These are phyloP conservation scores for Lentinula guzmanii DNA, from an alignment of 768 basidiomycete genomes.

Conservation along the genomic window DNA sequence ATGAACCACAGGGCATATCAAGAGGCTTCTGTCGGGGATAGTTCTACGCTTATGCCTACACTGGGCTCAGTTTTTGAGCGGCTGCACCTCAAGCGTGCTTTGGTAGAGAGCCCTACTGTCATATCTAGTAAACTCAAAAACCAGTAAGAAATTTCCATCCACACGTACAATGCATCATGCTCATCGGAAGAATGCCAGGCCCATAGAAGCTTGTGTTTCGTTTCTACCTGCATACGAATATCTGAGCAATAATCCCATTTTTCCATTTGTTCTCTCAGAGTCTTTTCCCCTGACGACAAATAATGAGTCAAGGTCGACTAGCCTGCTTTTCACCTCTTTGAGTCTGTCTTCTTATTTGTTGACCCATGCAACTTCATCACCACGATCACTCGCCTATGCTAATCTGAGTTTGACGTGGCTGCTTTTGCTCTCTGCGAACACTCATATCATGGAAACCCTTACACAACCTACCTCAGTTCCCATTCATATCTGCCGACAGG, in stretches of 20 bases:
- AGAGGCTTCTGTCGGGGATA: slow-evolving; percentile 43
- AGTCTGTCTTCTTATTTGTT: slow-evolving; percentile 61
- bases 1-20: slow-evolving; percentile 17
- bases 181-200: slow-evolving; percentile 29
- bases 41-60: slow-evolving; percentile 42
- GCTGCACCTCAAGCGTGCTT: slow-evolving; percentile 40
- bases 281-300: slow-evolving; percentile 14
- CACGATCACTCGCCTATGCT: slow-evolving; percentile 58
- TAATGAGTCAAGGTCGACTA: not conserved
- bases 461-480: slow-evolving; percentile 31
- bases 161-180: not conserved
- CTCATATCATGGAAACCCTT: slow-evolving; percentile 38
- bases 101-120: slow-evolving; percentile 23
- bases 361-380: slow-evolving; percentile 54
- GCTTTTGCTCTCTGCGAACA: slow-evolving; percentile 44
- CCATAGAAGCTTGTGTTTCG: slow-evolving; percentile 53
- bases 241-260: slow-evolving; percentile 41
- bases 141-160: slow-evolving; percentile 31
- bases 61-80: slow-evolving; percentile 47
- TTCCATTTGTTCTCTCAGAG: slow-evolving; percentile 41
- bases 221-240: slow-evolving; percentile 62
- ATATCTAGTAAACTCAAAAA: slow-evolving; percentile 48
- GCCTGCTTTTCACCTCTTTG: slow-evolving; percentile 34
- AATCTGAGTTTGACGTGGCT: slow-evolving; percentile 50
- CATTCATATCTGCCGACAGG: slow-evolving; percentile 58